Percentiles rank a stretch among this genome's conserved stretches.
These are phyloP conservation scores for Serendipita indica DNA, from an alignment of 768 basidiomycete species.

Conservation along the genomic window DNA sequence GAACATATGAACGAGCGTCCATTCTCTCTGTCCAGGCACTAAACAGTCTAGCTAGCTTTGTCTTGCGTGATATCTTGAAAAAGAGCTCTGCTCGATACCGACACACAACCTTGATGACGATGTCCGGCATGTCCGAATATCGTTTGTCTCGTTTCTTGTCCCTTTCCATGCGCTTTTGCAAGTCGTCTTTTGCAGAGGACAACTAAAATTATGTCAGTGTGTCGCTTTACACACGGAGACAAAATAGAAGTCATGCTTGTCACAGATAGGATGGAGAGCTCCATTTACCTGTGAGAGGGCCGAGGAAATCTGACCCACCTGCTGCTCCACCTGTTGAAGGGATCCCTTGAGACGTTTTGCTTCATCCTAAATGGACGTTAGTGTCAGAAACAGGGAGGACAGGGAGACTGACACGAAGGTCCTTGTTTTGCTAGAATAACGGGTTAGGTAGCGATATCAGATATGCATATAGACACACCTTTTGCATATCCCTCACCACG, in stretches of 20 bases:
- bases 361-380: conserved; percentile 44
- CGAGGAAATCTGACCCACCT: conserved; percentile 9
- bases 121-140: conserved; percentile 76
- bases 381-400: background rate
- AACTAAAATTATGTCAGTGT: background rate
- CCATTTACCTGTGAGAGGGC: conserved; percentile 10
- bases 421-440: conserved; percentile 62
- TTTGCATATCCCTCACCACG: conserved; percentile 76
- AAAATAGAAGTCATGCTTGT: background rate
- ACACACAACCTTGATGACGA: conserved; percentile 77
- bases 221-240: background rate
- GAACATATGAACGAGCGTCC: conserved; percentile 28
- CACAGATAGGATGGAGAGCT: background rate
- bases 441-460: background rate
- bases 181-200: conserved; percentile 42
- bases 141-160: conserved; percentile 66
- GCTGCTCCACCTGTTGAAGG: conserved; percentile 2
- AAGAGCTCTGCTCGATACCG: conserved; percentile 81
- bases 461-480: conserved; percentile 31
- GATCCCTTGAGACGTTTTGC: conserved; percentile 47
- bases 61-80: conserved; percentile 87
- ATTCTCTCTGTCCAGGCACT: conserved; percentile 82
- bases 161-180: conserved; percentile 65
- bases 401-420: conserved; percentile 46
- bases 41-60: conserved; percentile 68